These are phyloP conservation scores for Colletotrichum liaoningense DNA, from an alignment of 2,329 filamentous ascomycete genomes.

Conservation along the genomic window DNA sequence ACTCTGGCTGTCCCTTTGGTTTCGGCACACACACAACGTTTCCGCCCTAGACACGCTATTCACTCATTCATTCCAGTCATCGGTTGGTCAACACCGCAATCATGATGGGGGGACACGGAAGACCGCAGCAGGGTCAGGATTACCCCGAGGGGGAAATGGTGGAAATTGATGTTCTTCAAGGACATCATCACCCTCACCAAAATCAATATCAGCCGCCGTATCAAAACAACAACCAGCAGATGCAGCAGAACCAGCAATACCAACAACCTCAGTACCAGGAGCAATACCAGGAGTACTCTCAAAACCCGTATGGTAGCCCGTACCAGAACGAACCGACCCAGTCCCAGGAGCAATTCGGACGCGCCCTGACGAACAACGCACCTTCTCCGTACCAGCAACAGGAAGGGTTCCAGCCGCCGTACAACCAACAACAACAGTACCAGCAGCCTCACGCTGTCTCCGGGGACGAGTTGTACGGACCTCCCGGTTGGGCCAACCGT, in stretches of 20 bases:
- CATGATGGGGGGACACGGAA: slow-evolving; percentile 38
- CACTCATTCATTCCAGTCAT: slow-evolving; percentile 33
- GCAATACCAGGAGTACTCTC: slow-evolving; percentile 39
- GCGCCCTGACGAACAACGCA: slow-evolving; percentile 29
- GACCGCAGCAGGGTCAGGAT: slow-evolving; percentile 39
- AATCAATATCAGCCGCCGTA: slow-evolving; percentile 31
- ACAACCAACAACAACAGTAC: slow-evolving; percentile 8
- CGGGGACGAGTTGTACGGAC: slow-evolving; percentile 30
- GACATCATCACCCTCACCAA: slow-evolving; percentile 32
- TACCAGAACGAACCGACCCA: slow-evolving; percentile 44
- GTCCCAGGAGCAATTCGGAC: slow-evolving; percentile 32
- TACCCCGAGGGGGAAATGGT: slow-evolving; percentile 48
- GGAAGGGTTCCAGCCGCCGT: slow-evolving; percentile 13
- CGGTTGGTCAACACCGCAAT: slow-evolving; percentile 32
- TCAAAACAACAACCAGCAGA: slow-evolving; percentile 16
- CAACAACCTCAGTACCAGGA: slow-evolving; percentile 32
- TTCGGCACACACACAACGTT: not conserved
- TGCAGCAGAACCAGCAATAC: slow-evolving; percentile 34
- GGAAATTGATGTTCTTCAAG: slow-evolving; percentile 46
- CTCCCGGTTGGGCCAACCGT: slow-evolving; percentile 34
- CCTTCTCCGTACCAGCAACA: slow-evolving; percentile 26
- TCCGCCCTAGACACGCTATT: slow-evolving; percentile 27
- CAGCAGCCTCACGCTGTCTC: slow-evolving; percentile 8
- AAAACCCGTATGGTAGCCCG: slow-evolving; percentile 36
- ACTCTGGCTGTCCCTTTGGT: not conserved